These are phyloP conservation scores for Aspergillus tanneri DNA, from an alignment of 2,329 filamentous ascomycete species.

Conservation along the genomic window DNA sequence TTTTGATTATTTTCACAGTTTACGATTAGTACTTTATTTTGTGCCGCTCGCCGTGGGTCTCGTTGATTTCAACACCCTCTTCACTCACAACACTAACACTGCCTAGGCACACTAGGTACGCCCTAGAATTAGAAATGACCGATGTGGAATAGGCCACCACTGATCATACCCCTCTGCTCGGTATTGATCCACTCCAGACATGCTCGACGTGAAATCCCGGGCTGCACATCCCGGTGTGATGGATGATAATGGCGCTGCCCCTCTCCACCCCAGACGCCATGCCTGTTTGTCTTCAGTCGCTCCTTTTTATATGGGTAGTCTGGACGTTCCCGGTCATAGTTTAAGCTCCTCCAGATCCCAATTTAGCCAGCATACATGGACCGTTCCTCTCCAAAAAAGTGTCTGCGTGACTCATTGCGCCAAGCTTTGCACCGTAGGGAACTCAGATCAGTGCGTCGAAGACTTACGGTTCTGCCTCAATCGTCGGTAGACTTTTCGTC, in stretches of 20 bases:
- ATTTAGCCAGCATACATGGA: slow-evolving; percentile 6
- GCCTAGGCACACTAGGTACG: neutral
- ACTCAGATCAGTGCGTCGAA: slow-evolving; percentile 46
- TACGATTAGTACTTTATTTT: neutral
- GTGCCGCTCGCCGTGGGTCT: neutral
- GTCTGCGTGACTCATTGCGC: slow-evolving; percentile 32
- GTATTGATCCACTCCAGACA: neutral
- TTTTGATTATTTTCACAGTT: neutral
- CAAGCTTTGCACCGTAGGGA: slow-evolving; percentile 41
- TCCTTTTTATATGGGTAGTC: neutral
- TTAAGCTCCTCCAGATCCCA: neutral
- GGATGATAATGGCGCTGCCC: slow-evolving; percentile 4
- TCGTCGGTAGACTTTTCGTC: slow-evolving; percentile 60
- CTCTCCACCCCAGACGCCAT: neutral
- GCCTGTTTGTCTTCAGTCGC: neutral
- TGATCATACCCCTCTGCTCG: neutral
- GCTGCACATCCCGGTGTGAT: slow-evolving; percentile 7
- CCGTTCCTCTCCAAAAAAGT: slow-evolving; percentile 15
- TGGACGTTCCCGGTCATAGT: neutral
- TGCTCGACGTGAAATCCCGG: slow-evolving; percentile 3
- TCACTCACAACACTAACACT: neutral
- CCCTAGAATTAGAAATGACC: neutral
- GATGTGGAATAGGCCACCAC: slow-evolving; percentile 6
- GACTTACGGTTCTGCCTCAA: slow-evolving; percentile 47
- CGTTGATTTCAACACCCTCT: neutral